Evolutionary conservation across 257 asterid genomes (phyloP), one percentile per base, ranked within the genome.

Genomic region (Solanum pinnatisectum): DNA sequence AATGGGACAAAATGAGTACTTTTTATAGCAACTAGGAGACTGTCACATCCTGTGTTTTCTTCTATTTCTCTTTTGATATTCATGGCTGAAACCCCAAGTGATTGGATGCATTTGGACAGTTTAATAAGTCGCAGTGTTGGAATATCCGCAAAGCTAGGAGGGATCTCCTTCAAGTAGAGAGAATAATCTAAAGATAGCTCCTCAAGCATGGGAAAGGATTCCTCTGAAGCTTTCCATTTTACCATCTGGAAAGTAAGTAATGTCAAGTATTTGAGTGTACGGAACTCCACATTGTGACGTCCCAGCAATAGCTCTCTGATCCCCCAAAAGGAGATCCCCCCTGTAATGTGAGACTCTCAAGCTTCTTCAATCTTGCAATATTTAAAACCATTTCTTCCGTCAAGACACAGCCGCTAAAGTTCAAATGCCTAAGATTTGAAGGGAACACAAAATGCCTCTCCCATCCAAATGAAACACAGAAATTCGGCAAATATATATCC

Each of bases 61-160:
- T 46, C 56, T 14, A 14, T 46, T 1, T 46, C 18, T 4, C 16
- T 49, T 49, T 14, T 49, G 7, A 49, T 49, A 14, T 49, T 49
- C 59, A 14, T 5, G 2, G 59, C 59, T 49, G 59, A 49, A 49
- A 14, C 20, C 8, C 5, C 7, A 5, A 49, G 59, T 4, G 59
- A 49, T 0, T 49, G 0, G 7, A 0, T 14, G 59, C 59, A 13
- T 0, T 14, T 0, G 1, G 49, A 1, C 49, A 44, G 14, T 11
- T 12, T 0, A 1, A 44, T 44, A 44, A 3, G 18, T 49, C 3
- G 8, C 8, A 14, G 8, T 0, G 63, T 15, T 52, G 63, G 63
- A 2, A 52, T 52, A 15, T 16, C 23, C 3, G 23, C 63, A 15
- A 52, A 16, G 23, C 23, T 52, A 52, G 10, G 9, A 16, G 63